Percentiles rank a stretch among this genome's conserved stretches.
Evolutionary conservation across 192 early-diverging fungal species (phyloP).

Genomic region (Mortierella claussenii): DNA sequence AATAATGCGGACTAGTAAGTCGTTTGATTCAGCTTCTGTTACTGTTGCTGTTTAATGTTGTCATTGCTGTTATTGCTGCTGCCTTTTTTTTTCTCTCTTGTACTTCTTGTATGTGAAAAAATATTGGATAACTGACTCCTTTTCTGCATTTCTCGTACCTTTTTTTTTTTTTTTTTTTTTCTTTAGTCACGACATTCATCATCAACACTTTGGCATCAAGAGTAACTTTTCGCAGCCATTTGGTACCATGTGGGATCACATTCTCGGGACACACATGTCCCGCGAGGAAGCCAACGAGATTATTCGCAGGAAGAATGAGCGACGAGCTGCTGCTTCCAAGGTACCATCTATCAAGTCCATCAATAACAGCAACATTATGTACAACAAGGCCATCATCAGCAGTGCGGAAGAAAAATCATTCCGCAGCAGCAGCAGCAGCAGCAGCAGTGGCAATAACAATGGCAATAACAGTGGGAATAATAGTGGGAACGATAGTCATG

Average conservation of each 20-base stretch:
- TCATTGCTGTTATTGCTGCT: not conserved
- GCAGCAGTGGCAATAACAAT: constrained; percentile 35
- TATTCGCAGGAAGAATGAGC: constrained; percentile 26
- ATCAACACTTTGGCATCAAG: constrained; percentile 64
- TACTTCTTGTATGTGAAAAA: no score
- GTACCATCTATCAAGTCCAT: not conserved
- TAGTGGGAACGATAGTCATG: constrained; percentile 32
- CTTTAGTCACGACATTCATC: constrained; percentile 65
- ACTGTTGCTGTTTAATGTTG: not conserved
- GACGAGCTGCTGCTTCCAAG: no score
- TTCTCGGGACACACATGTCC: constrained; percentile 70
- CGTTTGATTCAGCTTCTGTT: constrained; percentile 41
- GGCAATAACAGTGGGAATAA: no score
- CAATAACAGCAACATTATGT: no score
- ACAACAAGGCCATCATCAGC: not conserved
- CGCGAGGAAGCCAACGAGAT: constrained; percentile 42
- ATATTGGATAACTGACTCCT: no score
- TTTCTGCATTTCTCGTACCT: not conserved
- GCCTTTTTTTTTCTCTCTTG: constrained; percentile 8
- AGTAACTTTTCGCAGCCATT: constrained; percentile 74
- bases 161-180: not conserved
- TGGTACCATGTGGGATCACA: constrained; percentile 81
- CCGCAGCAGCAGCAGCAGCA: constrained; percentile 4
- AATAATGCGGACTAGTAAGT: constrained; percentile 81
- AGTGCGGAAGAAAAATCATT: not conserved